Evolutionary conservation across 2,329 filamentous ascomycete genomes (phyloP), one percentile per base, ranked within the genome.

Genomic region (Grosmannia penicillata): DNA sequence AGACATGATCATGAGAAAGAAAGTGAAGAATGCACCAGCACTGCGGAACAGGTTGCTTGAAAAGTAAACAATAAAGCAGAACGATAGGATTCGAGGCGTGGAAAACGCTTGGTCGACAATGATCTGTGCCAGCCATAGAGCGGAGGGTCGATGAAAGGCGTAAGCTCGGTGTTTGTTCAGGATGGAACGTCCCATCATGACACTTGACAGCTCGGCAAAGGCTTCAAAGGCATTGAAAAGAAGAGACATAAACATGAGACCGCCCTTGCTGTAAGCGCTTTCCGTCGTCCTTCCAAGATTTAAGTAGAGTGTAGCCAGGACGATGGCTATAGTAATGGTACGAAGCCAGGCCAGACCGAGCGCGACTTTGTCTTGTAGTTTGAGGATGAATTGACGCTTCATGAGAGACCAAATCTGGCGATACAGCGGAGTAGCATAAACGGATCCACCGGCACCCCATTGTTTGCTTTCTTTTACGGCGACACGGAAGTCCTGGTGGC

Each of bases 161-260:
- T 84, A 93, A 0, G 81, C 78, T 41, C 60, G 15, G 33, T 93
- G 85, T 54, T 91, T 93, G 54, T 86, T 84, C 43, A 93, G 70
- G 27, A 93, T 81, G 0, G 77, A 68, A 8, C 85, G 70, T 79
- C 82, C 45, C 5, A 43, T 22, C 81, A 91, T 89, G 2, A 79
- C 81, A 10, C 70, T 68, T 0, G 70, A 79, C 0, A 93, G 59
- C 55, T 93, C 84, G 0, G 78, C 73, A 52, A 91, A 87, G 19
- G 84, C 82, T 51, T 85, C 78, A 57, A 93, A 89, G n/a, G 81
- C 80, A 54, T 89, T 89, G 67, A 89, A 89, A 5, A 93, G 60
- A 2, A 93, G 69, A 18, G 80, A 65, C 38, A 86, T 75, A 59
- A 93, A 93, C 36, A 93, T 63, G 1, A 89, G 70, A 62, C 83